Conservation (phyloP, 2,329 filamentous ascomycete genomes). For the Zymoseptoria tritici region DNA sequence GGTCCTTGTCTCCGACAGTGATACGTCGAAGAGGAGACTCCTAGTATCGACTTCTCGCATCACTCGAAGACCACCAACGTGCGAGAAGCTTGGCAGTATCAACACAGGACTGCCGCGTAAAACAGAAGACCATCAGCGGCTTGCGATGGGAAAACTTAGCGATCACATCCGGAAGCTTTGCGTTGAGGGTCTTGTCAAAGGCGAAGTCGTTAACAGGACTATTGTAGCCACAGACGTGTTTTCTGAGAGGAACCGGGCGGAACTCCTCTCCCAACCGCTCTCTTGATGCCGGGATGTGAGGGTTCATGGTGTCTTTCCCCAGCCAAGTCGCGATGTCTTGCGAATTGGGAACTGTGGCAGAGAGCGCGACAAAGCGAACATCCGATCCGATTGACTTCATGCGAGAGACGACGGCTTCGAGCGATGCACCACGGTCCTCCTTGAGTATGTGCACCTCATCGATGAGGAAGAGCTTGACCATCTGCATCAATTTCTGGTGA, state of each 20-base stretch:
- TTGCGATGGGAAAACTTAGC: constrained; percentile 60
- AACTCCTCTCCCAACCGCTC: constrained; percentile 74
- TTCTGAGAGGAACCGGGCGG: constrained; percentile 68
- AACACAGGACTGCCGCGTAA: constrained; percentile 63
- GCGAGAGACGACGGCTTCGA: constrained; percentile 76
- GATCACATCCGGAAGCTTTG: constrained; percentile 59
- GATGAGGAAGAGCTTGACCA: constrained; percentile 74
- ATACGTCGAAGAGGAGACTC: constrained; percentile 47
- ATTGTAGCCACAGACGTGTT: constrained; percentile 67
- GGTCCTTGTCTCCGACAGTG: constrained; percentile 50
- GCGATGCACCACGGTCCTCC: constrained; percentile 66
- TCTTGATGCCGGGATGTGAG: constrained; percentile 55
- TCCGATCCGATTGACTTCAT: constrained; percentile 75
- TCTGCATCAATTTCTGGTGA: constrained; percentile 63
- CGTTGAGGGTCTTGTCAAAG: constrained; percentile 64
- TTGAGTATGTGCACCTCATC: constrained; percentile 85
- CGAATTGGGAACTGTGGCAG: constrained; percentile 77
- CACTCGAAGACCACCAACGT: constrained; percentile 54
- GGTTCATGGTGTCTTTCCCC: constrained; percentile 55
- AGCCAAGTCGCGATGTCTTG: constrained; percentile 75
- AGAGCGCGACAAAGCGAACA: constrained; percentile 72
- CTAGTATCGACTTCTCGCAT: constrained; percentile 54
- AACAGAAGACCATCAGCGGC: constrained; percentile 77
- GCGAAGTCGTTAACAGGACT: constrained; percentile 61
- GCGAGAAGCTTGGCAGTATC: constrained; percentile 61